Percentiles rank a stretch among this genome's conserved stretches.
phyloP scores from a whole-genome alignment of 2,329 filamentous ascomycete species.

The Phaeophleospora eucalypticola region DNA sequence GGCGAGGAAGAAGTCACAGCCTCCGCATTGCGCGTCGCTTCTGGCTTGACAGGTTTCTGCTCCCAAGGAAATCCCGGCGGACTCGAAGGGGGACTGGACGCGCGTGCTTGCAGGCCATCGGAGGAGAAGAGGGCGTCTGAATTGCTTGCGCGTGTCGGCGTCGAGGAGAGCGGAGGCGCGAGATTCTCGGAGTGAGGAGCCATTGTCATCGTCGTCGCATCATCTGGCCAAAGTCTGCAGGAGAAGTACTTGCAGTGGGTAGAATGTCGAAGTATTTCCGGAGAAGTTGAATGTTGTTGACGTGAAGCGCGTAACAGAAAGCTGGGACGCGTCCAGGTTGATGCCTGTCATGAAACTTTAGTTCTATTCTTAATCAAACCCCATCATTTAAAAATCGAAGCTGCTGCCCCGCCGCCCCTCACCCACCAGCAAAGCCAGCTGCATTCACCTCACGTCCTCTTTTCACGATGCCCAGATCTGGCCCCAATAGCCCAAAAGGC shows the following conservation, averaged over 20 bases:
- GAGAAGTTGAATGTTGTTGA: background rate
- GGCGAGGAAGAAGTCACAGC: conserved; percentile 1
- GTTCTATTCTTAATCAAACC: background rate
- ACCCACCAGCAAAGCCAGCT: background rate
- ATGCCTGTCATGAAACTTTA: conserved; percentile 2
- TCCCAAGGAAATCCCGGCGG: conserved; percentile 45
- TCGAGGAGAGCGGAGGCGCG: conserved; percentile 17
- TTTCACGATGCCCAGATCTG: conserved; percentile 8
- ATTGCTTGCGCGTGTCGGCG: conserved; percentile 20
- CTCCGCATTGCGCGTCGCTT: conserved; percentile 26
- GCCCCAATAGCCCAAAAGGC: conserved; percentile 3
- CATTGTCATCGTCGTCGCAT: conserved; percentile 5
- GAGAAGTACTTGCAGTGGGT: background rate
- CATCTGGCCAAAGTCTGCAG: no score
- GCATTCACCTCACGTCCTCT: conserved; percentile 1
- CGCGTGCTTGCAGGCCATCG: conserved; percentile 17
- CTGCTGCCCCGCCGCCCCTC: background rate
- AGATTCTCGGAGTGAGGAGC: conserved; percentile 6
- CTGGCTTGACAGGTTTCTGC: conserved; percentile 4
- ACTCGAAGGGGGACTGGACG: conserved; percentile 51
- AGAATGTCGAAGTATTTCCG: background rate
- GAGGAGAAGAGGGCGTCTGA: conserved; percentile 24
- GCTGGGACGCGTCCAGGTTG: conserved; percentile 1
- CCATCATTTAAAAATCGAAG: conserved; percentile 1
- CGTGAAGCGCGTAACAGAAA: background rate